phyloP scores from a whole-genome alignment of 805 yeast genomes.

The Kregervanrija delftensis region DNA sequence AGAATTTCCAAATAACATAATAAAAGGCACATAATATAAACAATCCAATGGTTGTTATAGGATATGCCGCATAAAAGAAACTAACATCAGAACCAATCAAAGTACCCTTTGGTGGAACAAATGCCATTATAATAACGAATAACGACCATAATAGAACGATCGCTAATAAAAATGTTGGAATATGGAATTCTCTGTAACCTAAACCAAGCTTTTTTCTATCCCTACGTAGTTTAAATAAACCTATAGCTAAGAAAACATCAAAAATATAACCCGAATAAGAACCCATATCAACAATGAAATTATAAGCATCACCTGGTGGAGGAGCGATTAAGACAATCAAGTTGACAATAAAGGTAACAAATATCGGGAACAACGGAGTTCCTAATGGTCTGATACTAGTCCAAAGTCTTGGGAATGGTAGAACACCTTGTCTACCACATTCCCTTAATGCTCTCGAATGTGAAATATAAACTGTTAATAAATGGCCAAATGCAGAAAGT shows the following conservation, averaged over 20 bases:
- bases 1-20: slow-evolving; percentile 30
- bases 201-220: slow-evolving; percentile 29
- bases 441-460: slow-evolving; percentile 80
- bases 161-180: slow-evolving; percentile 29
- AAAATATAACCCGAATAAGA: slow-evolving; percentile 78
- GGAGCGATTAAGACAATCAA: slow-evolving; percentile 69
- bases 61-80: slow-evolving; percentile 37
- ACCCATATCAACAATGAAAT: slow-evolving; percentile 70
- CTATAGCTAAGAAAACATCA: slow-evolving; percentile 57
- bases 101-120: slow-evolving; percentile 36
- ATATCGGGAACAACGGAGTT: slow-evolving; percentile 66
- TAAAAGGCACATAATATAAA: slow-evolving; percentile 28
- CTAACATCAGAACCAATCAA: slow-evolving; percentile 35
- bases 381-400: slow-evolving; percentile 67
- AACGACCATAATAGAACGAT: slow-evolving; percentile 28
- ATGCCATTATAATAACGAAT: slow-evolving; percentile 36
- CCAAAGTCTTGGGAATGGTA: slow-evolving; percentile 68
- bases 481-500: slow-evolving; percentile 75
- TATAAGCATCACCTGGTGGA: slow-evolving; percentile 85
- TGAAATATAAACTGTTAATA: slow-evolving; percentile 69
- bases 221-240: slow-evolving; percentile 41
- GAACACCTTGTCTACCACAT: slow-evolving; percentile 73
- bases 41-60: slow-evolving; percentile 32
- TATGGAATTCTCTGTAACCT: slow-evolving; percentile 28
- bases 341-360: slow-evolving; percentile 74